Percentiles rank a stretch among this genome's conserved stretches.
These are phyloP conservation scores for Globisporangium takayamanum DNA, from an alignment of 352 stramenopile species.

Conservation along the genomic window DNA sequence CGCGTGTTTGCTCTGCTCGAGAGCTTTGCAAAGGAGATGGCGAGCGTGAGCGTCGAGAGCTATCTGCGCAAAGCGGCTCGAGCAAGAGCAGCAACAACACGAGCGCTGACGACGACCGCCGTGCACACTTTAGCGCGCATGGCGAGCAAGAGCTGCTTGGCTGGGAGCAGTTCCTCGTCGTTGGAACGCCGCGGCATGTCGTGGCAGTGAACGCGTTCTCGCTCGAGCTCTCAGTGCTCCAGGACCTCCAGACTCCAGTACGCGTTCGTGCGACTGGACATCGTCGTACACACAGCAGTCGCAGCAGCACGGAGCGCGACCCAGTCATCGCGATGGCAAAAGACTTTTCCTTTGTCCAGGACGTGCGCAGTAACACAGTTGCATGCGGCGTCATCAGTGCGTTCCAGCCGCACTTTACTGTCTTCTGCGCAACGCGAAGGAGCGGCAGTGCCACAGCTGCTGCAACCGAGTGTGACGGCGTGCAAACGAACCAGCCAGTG, in stretches of 20 bases:
- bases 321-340: slow-evolving; percentile 42
- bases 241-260: slow-evolving; percentile 38
- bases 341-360: slow-evolving; percentile 43
- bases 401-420: slow-evolving; percentile 65
- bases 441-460: too few species aligned
- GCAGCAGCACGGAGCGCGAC: neutral
- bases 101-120: neutral
- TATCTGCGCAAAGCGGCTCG: slow-evolving; percentile 31
- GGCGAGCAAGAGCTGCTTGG: slow-evolving; percentile 41
- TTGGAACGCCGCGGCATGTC: slow-evolving; percentile 41
- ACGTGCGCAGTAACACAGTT: slow-evolving; percentile 14
- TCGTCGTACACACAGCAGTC: slow-evolving; percentile 4
- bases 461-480: neutral
- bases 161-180: slow-evolving; percentile 46
- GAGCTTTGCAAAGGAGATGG: slow-evolving; percentile 49
- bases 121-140: slow-evolving; percentile 37
- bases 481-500: neutral
- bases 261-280: neutral
- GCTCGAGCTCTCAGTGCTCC: slow-evolving; percentile 46
- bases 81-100: neutral
- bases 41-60: slow-evolving; percentile 33
- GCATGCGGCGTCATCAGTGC: slow-evolving; percentile 52
- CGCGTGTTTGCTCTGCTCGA: slow-evolving; percentile 52
- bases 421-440: slow-evolving; percentile 4
- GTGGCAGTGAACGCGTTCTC: slow-evolving; percentile 63